Evolutionary conservation across 805 yeast species (phyloP).

Genomic region (Candida vartiovaarae): DNA sequence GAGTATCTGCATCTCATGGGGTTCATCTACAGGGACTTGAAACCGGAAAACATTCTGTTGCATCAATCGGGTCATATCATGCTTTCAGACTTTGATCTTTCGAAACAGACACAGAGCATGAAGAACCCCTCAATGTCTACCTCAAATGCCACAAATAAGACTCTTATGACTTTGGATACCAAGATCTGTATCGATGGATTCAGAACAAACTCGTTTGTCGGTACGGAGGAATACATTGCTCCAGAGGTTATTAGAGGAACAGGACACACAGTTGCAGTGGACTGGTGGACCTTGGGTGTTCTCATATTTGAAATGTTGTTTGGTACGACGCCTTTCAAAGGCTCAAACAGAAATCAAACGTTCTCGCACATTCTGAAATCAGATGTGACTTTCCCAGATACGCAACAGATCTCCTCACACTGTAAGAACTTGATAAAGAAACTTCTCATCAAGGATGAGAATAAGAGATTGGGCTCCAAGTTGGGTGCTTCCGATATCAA

Average conservation of each 20-base stretch:
- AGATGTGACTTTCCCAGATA: slow-evolving; percentile 75
- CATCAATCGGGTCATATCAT: slow-evolving; percentile 98
- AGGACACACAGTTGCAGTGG: slow-evolving; percentile 97
- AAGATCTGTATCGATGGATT: slow-evolving; percentile 94
- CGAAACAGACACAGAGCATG: slow-evolving; percentile 75
- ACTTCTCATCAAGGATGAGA: slow-evolving; percentile 81
- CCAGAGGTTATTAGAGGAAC: slow-evolving; percentile 97
- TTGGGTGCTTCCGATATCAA: slow-evolving; percentile 95
- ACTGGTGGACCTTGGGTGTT: slow-evolving; percentile 99
- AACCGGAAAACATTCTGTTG: slow-evolving; percentile 89
- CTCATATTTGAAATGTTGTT: slow-evolving; percentile 89
- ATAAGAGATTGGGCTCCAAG: slow-evolving; percentile 81
- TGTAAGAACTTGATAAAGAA: slow-evolving; percentile 80
- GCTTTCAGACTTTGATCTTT: slow-evolving; percentile 93
- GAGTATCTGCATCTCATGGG: slow-evolving; percentile 97
- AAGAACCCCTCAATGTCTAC: slow-evolving; percentile 61
- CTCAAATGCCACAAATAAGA: slow-evolving; percentile 26
- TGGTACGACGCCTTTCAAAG: slow-evolving; percentile 96
- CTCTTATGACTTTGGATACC: slow-evolving; percentile 73
- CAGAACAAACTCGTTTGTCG: slow-evolving; percentile 95
- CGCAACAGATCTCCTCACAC: slow-evolving; percentile 55
- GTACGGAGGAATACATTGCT: slow-evolving; percentile 97
- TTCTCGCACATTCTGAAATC: slow-evolving; percentile 80
- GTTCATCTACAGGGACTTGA: slow-evolving; percentile 90
- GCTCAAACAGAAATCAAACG: slow-evolving; percentile 79